Evolutionary conservation across 495 filamentous ascomycete species (phyloP), one percentile per base, ranked within the genome.

Genomic region (Annulohypoxylon bovei): DNA sequence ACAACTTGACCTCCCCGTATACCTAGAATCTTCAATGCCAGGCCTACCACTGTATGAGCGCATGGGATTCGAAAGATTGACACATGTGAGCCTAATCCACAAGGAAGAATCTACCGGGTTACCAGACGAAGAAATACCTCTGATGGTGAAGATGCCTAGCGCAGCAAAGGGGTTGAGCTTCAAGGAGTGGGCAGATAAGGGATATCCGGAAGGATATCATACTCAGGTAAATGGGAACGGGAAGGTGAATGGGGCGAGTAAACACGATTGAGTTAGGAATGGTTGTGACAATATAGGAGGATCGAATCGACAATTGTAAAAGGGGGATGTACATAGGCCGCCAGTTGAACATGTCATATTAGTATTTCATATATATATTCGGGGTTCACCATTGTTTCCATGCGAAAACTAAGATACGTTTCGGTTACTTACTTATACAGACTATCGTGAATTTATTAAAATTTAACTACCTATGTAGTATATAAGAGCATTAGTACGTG

Each of bases 1-100:
- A 56, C 73, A 80, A 40, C 40, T 82, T 22, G 73, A 75, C 18
- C 60, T 85, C 2, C 76, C 78, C 42, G 74, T 80, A 46, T 83
- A 80, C 32, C 70, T 83, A 8, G 80, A 85, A 61, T 57, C 82
- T 4, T 82, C 81, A 6, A 77, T 78, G n/a, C 52, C 70, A 14
- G 84, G 81, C 11, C 76, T 78, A 18, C 54, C 67, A 7, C 70
- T 82, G 9, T 85, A 85, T 61, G 25, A 67, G 39, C 33, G 44
- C 0, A 20, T 76, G 27, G 68, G 75, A 25, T 77, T 75, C 27
- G 64, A 75, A 27, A 62, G 23, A 20, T 37, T 77, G 7, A 64
- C 56, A 8, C 68, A 72, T 25, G 50, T 67, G 23, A 67, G 65
- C 22, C 25, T 75, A 16, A 44, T 72, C 27, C 68, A 76, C 25